phyloP scores from a whole-genome alignment of 2,329 filamentous ascomycete genomes.

The Neonectria ditissima region DNA sequence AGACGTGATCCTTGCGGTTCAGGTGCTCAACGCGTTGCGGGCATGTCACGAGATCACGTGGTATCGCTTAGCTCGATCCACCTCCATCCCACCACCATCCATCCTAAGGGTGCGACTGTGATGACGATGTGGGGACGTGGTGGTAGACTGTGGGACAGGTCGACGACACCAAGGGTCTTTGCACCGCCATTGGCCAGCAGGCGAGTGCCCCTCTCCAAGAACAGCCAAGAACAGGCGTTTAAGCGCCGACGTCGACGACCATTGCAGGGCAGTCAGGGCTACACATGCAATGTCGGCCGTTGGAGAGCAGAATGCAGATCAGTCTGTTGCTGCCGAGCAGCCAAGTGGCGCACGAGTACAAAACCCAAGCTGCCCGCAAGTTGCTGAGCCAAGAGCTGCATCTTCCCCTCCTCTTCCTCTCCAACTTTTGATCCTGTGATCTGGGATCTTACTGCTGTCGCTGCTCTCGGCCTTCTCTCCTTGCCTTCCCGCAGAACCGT shows the following conservation, averaged over 20 bases:
- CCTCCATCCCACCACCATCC: slow-evolving; percentile 1
- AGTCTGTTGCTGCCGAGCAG: slow-evolving; percentile 30
- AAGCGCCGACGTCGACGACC: slow-evolving; percentile 47
- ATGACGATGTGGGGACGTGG: slow-evolving; percentile 37
- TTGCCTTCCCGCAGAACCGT: neutral
- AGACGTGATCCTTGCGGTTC: slow-evolving; percentile 38
- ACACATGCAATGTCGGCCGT: slow-evolving; percentile 42
- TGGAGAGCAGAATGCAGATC: slow-evolving; percentile 40
- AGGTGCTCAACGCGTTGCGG: slow-evolving; percentile 31
- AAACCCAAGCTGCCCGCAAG: slow-evolving; percentile 40
- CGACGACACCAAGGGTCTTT: slow-evolving; percentile 43
- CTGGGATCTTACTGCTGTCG: slow-evolving; percentile 1
- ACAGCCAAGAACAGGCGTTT: slow-evolving; percentile 42
- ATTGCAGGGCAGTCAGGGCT: slow-evolving; percentile 31
- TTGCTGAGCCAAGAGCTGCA: slow-evolving; percentile 26
- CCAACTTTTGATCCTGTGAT: neutral
- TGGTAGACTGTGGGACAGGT: slow-evolving; percentile 42
- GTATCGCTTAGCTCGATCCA: neutral
- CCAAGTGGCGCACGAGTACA: slow-evolving; percentile 44
- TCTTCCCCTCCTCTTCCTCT: slow-evolving; percentile 12
- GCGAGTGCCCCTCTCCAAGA: slow-evolving; percentile 40
- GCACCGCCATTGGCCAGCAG: slow-evolving; percentile 38
- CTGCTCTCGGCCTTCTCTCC: neutral
- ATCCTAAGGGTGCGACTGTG: slow-evolving; percentile 27
- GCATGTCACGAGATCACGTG: slow-evolving; percentile 44